A percentile compares a stretch with the other conserved stretches of the same genome.
Conservation (phyloP, 352 stramenopile genomes). For the Phytopythium chamaehyphon region DNA sequence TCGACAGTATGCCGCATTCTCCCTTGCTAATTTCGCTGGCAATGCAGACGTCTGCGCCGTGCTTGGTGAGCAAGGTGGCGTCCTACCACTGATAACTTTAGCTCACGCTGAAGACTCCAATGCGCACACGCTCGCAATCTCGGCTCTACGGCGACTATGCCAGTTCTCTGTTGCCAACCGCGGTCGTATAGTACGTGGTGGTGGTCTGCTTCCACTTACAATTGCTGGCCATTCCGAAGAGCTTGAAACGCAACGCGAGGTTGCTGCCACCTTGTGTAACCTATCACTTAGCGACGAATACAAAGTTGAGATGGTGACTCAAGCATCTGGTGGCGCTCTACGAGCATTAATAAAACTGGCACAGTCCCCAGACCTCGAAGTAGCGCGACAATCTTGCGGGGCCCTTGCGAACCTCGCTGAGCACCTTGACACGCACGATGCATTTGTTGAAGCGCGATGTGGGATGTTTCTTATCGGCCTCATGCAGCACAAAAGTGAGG, state of each 20-base stretch:
- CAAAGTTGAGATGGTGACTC: constrained; percentile 87
- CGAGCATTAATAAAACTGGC: constrained; percentile 79
- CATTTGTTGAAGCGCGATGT: constrained; percentile 74
- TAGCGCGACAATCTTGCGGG: constrained; percentile 89
- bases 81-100: constrained; percentile 89
- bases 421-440: constrained; percentile 91
- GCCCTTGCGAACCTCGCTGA: constrained; percentile 94
- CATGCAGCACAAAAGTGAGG: constrained; percentile 82
- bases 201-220: constrained; percentile 82
- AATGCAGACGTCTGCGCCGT: constrained; percentile 84
- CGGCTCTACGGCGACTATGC: constrained; percentile 89
- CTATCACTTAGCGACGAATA: constrained; percentile 91
- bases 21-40: constrained; percentile 91
- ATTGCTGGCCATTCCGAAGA: constrained; percentile 83
- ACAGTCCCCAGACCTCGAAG: constrained; percentile 90
- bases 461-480: constrained; percentile 71
- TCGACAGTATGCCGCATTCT: constrained; percentile 89
- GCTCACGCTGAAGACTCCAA: constrained; percentile 87
- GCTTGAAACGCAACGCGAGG: constrained; percentile 94
- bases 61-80: constrained; percentile 90
- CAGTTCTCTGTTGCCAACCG: constrained; percentile 89
- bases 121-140: constrained; percentile 90
- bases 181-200: constrained; percentile 79
- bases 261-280: constrained; percentile 92
- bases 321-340: constrained; percentile 44